Base-by-base conservation (phyloP, 2,329 filamentous ascomycete genomes). In the Conoideocrella luteorostrata region DNA sequence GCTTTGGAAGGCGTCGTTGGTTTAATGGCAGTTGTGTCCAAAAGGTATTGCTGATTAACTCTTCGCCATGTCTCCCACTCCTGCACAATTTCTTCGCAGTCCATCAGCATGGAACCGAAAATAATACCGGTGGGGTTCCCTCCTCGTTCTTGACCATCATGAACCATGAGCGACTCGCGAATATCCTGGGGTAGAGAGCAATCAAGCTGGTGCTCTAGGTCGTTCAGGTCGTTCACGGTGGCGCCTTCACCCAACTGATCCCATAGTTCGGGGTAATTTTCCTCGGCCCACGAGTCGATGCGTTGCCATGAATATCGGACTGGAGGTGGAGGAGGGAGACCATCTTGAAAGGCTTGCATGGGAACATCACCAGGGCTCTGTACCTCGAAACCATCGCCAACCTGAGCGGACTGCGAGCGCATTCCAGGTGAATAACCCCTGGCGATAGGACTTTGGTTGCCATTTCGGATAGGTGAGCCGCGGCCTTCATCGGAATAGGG, bases 31-130 rank as follows among this genome's bases (percentile, higher is more conserved):
- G 65, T 68, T 39, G 64, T 80, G 62, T 80, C 74, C 33, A 78
- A 74, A 47, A 97, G 75, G 62, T 86, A 95, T 59, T 96, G 88
- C 46, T 91, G 82, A 60, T 95, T 95, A 50, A 98, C 93, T 50
- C 80, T 82, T 56, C 88, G 83, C 93, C 93, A 98, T 60, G 95
- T 94, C 56, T 87, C 85, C 88, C 91, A 97, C 63, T 98, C 93
- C 63, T 96, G 89, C 18, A 95, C 84, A 54, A 98, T 95, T 61
- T 98, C 93, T 65, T 98, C 93, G 60, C 93, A 97, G 64, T 98
- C 93, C 46, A 98, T 78, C 50, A 98, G 70, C 93, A 98, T 98
- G 61, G 81, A 85, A 47, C 90, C 80, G 56, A 98, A 97, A 48
- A 98, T 80, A 53, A 97, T 85, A 50, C 93, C 93, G 0, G 91